These are phyloP conservation scores for Suillus subaureus DNA, from an alignment of 768 basidiomycete species.

Conservation along the genomic window DNA sequence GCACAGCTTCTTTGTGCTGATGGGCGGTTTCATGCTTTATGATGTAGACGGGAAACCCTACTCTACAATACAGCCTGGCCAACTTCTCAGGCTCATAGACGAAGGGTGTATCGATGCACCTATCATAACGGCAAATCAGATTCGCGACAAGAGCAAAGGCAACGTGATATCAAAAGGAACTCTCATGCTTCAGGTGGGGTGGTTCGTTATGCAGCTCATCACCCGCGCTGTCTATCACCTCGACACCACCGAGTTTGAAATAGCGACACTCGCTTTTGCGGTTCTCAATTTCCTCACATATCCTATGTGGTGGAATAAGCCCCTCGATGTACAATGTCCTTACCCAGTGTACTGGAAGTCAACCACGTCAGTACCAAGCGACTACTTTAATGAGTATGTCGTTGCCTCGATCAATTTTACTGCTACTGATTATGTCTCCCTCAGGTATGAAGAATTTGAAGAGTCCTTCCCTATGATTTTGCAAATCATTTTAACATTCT, in stretches of 20 bases:
- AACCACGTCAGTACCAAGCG: neutral
- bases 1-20: constrained; percentile 21
- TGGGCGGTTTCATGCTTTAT: constrained; percentile 24
- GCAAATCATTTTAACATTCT: too few relatives aligned
- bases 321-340: constrained; percentile 32
- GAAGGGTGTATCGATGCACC: neutral
- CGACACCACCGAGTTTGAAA: constrained; percentile 36
- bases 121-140: constrained; percentile 14
- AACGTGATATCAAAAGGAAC: constrained; percentile 37
- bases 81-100: neutral
- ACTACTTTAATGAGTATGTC: neutral
- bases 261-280: constrained; percentile 38
- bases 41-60: neutral
- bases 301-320: constrained; percentile 43
- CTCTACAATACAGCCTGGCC: constrained; percentile 2
- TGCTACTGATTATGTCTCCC: neutral
- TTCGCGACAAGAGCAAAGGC: constrained; percentile 34
- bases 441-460: neutral
- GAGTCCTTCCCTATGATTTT: too few relatives aligned
- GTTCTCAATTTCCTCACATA: constrained; percentile 34
- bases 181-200: constrained; percentile 32
- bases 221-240: constrained; percentile 27
- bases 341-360: neutral
- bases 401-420: neutral
- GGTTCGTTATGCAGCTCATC: constrained; percentile 26